Evolutionary conservation across 2,329 filamentous ascomycete genomes (phyloP).

Genomic region (Drechmeria coniospora): DNA sequence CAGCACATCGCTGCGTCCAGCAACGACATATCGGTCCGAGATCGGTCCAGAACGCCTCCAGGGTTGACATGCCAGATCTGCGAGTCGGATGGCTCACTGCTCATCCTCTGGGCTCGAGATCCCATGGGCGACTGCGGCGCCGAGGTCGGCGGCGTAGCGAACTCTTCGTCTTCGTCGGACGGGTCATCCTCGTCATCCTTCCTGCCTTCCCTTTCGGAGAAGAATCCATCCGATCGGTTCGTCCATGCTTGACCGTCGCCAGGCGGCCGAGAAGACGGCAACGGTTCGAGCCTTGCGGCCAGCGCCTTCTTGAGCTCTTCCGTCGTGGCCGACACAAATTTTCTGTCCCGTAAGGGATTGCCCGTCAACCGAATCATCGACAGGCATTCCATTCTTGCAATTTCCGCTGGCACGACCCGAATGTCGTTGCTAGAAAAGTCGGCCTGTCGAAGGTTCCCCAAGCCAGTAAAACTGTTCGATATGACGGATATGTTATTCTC

Average conservation of each 20-base stretch:
- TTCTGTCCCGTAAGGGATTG: constrained; percentile 84
- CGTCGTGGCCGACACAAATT: constrained; percentile 64
- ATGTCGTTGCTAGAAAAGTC: constrained; percentile 83
- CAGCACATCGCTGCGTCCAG: constrained; percentile 43
- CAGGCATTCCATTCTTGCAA: constrained; percentile 67
- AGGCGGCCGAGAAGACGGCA: constrained; percentile 24
- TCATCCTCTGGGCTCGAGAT: constrained; percentile 31
- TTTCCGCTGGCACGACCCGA: constrained; percentile 54
- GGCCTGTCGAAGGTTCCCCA: constrained; percentile 55
- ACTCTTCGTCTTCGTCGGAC: constrained; percentile 37
- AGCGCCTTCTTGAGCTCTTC: constrained; percentile 69
- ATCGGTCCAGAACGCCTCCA: constrained; percentile 54
- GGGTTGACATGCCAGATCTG: constrained; percentile 38
- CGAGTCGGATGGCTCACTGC: constrained; percentile 27
- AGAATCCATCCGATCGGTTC: no score
- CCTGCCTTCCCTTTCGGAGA: no score
- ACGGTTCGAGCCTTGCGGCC: constrained; percentile 47
- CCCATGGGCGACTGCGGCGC: constrained; percentile 32
- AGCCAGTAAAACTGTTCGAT: constrained; percentile 57
- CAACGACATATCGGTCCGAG: constrained; percentile 46
- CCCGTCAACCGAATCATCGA: constrained; percentile 62
- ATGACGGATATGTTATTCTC: constrained; percentile 67
- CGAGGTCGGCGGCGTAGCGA: constrained; percentile 42
- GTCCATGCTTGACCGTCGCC: constrained; percentile 7
- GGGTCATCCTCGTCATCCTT: constrained; percentile 28